Conservation (phyloP, 345 rosid species). For the Pelargonium nanum region DNA sequence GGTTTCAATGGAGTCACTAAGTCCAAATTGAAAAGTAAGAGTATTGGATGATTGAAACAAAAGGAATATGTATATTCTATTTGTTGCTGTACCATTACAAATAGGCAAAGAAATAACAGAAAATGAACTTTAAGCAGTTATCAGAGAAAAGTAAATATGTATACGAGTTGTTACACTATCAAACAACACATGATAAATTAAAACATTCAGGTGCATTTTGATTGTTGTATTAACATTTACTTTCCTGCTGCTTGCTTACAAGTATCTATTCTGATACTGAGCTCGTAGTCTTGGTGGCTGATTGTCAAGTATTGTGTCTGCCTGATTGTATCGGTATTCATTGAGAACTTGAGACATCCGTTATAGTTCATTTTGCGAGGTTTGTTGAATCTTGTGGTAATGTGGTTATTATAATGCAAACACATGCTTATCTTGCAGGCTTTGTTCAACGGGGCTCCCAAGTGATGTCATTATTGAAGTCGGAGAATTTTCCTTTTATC, state of each 20-base stretch:
- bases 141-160: too few relatives aligned
- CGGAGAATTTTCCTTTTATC: conserved; percentile 54
- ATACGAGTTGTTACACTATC: background rate
- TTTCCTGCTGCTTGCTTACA: too few relatives aligned
- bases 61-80: background rate
- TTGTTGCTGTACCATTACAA: background rate
- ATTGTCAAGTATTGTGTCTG: too few relatives aligned
- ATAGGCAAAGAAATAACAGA: background rate
- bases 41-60: too few relatives aligned
- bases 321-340: too few relatives aligned
- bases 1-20: too few relatives aligned
- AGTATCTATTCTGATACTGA: too few relatives aligned
- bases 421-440: conserved; percentile 33
- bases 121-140: background rate
- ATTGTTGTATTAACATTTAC: too few relatives aligned
- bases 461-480: conserved; percentile 69
- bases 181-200: background rate
- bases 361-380: background rate
- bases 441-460: conserved; percentile 70
- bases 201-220: too few relatives aligned
- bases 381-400: background rate
- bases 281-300: background rate
- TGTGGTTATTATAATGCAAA: background rate
- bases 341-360: background rate
- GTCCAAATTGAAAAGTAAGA: too few relatives aligned